Base-by-base conservation (phyloP, 192 early-diverging fungal species). In the Spizellomyces sp. region DNA sequence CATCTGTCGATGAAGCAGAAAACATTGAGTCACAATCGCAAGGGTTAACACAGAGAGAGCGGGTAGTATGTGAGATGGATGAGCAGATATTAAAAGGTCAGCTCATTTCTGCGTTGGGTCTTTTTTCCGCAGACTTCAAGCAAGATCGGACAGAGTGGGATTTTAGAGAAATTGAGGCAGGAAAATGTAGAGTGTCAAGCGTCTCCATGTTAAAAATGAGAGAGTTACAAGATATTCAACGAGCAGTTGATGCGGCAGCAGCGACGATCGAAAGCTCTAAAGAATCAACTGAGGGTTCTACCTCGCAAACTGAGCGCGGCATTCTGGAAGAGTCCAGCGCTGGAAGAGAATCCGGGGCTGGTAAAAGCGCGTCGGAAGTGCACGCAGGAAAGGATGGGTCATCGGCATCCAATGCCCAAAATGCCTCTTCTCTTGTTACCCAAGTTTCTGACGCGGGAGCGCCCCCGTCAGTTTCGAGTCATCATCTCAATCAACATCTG, bases 201-300 rank as follows among this genome's bases (percentile, higher is more conserved):
- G 62, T 71, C 46, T n/a, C 45, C 61, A 71, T 71, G 60, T 36
- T 71, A 4, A 47, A 43, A 19, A 71, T 64, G 70, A 17, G 48
- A 19, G 58, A 62, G 5, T 44, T 5, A 14, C 43, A 41, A 10
- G 68, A 70, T 15, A 62, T 70, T 43, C 50, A 54, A 54, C 12
- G 17, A 54, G 50, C 50, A 19, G 14, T 54, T n/a, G 50, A 12
- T 54, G 50, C 50, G 12, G 50, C 42, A 41, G 12, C 14, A 41
- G n/a, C 63, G 15, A 22, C 21, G 42, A n/a, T 36, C 1, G 27
- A 36, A 36, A 36, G 27, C 27, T 36, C 27, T 36, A 36, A 36
- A 3, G 1, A 0, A 3, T 36, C 27, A 36, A 0, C 27, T 36
- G 27, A 36, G 27, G 3, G 27, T 36, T 36, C 27, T 36, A 36